phyloP scores from a whole-genome alignment of 805 yeast species.

The Wickerhamomyces rabaulensis region DNA sequence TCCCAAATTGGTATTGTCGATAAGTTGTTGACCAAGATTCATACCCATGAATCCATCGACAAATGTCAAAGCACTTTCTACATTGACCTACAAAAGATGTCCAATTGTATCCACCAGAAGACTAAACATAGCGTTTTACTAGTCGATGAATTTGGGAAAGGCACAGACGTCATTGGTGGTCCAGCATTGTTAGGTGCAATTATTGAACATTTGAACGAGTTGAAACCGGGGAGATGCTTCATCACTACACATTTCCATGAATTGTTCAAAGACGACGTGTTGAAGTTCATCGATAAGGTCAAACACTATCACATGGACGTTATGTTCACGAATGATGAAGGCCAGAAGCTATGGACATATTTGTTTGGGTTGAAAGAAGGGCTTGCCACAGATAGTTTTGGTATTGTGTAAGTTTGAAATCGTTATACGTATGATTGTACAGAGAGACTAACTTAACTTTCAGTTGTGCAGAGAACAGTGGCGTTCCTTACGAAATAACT shows the following conservation, averaged over 20 bases:
- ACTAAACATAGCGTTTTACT: slow-evolving; percentile 39
- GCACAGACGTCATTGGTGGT: slow-evolving; percentile 43
- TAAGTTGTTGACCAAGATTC: slow-evolving; percentile 40
- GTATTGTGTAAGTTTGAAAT: slow-evolving; percentile 20
- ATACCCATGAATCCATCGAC: slow-evolving; percentile 34
- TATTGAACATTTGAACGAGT: slow-evolving; percentile 21
- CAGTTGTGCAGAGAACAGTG: slow-evolving; percentile 36
- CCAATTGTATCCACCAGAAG: slow-evolving; percentile 33
- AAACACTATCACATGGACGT: slow-evolving; percentile 34
- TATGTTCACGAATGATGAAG: slow-evolving; percentile 7
- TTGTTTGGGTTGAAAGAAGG: slow-evolving; percentile 31
- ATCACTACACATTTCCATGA: slow-evolving; percentile 42
- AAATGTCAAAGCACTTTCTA: slow-evolving; percentile 44
- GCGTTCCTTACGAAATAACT: slow-evolving; percentile 27
- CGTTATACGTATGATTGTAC: too few relatives aligned
- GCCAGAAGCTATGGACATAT: slow-evolving; percentile 23
- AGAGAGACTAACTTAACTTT: too few relatives aligned
- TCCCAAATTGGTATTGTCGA: slow-evolving; percentile 45
- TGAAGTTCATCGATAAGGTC: slow-evolving; percentile 19
- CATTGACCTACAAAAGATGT: slow-evolving; percentile 42
- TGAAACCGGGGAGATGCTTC: slow-evolving; percentile 22
- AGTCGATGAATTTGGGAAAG: slow-evolving; percentile 52
- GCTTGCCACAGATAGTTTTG: slow-evolving; percentile 29
- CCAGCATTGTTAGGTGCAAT: slow-evolving; percentile 39
- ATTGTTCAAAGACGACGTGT: slow-evolving; percentile 25